phyloP scores from a whole-genome alignment of 2,329 filamentous ascomycete species.

The Sarocladium strictum region DNA sequence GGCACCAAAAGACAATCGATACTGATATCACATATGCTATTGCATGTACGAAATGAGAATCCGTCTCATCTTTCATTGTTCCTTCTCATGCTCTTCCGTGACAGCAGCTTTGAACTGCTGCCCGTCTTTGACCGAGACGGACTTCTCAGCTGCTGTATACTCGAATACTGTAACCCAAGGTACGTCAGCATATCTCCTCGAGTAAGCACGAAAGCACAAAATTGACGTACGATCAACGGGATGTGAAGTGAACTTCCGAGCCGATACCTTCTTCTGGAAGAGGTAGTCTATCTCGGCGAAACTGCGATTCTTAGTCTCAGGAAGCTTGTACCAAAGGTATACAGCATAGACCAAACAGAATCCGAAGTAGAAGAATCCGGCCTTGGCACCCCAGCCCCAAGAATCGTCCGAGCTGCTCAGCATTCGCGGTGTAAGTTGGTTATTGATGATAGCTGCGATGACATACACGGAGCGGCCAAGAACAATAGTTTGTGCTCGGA shows the following conservation, averaged over 20 bases:
- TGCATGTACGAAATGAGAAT: no score
- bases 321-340: slow-evolving; percentile 38
- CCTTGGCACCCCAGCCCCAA: slow-evolving; percentile 30
- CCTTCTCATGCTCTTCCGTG: no score
- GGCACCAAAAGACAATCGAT: no score
- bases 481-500: slow-evolving; percentile 38
- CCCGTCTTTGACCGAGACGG: no score
- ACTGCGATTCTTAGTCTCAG: slow-evolving; percentile 38
- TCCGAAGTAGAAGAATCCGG: slow-evolving; percentile 25
- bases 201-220: no score
- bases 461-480: slow-evolving; percentile 36
- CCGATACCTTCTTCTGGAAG: slow-evolving; percentile 30
- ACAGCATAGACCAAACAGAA: slow-evolving; percentile 33
- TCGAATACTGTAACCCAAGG: no score
- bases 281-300: slow-evolving; percentile 44
- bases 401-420: slow-evolving; percentile 20
- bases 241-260: slow-evolving; percentile 25
- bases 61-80: no score
- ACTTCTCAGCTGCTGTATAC: no score
- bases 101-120: no score
- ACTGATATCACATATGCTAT: no score
- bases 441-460: slow-evolving; percentile 30
- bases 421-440: slow-evolving; percentile 30
- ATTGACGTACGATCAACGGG: slow-evolving; percentile 20
- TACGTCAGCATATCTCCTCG: no score